Conservation (phyloP, 169 alveolate genomes). For the Eimeria brunetti region DNA sequence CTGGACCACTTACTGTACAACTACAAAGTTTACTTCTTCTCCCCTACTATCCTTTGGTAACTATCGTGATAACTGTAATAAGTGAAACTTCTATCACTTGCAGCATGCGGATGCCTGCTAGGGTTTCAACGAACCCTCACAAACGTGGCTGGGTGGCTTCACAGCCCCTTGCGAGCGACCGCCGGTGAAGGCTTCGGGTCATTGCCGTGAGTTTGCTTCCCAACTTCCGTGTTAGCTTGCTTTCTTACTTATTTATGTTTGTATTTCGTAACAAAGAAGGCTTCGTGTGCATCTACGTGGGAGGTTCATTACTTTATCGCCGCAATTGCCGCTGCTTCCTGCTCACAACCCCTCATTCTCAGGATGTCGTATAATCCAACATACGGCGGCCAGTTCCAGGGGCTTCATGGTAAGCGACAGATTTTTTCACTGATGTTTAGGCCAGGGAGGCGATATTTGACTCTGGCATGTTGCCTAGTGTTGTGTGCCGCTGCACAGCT, state of each 20-base stretch:
- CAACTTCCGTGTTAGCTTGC: neutral
- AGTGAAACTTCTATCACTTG: neutral
- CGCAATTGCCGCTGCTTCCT: neutral
- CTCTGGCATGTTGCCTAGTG: neutral
- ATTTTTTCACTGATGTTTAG: neutral
- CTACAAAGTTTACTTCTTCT: neutral
- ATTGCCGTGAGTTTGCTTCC: neutral
- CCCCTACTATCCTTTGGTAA: neutral
- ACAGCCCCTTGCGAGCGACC: constrained; percentile 14
- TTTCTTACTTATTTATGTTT: neutral
- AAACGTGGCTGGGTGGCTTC: neutral
- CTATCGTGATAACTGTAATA: neutral
- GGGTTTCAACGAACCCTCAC: neutral
- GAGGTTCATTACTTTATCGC: neutral
- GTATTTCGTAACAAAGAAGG: neutral
- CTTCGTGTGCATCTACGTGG: neutral
- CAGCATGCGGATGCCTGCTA: neutral
- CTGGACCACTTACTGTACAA: neutral
- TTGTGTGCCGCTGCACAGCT: neutral
- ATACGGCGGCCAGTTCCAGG: constrained; percentile 76
- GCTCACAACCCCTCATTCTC: neutral
- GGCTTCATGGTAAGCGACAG: constrained; percentile 32
- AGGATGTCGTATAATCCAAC: constrained; percentile 78
- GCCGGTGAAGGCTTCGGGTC: neutral
- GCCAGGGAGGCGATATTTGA: neutral